Percentiles rank a stretch among this genome's conserved stretches.
phyloP scores from a whole-genome alignment of 768 basidiomycete species.

The Suillus subluteus region DNA sequence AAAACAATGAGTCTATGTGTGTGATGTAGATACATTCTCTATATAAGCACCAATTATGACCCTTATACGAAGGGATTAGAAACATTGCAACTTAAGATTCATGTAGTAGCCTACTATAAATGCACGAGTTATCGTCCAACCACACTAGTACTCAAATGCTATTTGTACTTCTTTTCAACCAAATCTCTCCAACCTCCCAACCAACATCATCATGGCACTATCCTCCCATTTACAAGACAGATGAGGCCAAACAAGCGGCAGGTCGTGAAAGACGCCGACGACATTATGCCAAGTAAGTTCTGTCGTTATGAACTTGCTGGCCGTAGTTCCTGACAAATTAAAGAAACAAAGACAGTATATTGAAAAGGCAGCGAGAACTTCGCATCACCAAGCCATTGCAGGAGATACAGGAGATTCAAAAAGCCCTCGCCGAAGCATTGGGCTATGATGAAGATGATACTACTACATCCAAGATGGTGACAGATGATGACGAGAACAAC shows the following conservation, averaged over 20 bases:
- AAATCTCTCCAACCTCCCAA: background rate
- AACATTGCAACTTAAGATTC: no score
- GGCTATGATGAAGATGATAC: background rate
- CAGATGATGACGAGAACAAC: background rate
- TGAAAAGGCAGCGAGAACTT: background rate
- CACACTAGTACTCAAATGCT: background rate
- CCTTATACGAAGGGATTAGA: background rate
- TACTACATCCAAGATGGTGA: background rate
- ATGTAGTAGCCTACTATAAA: background rate
- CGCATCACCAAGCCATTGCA: background rate
- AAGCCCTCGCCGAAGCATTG: background rate
- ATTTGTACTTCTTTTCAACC: slow-evolving; percentile 1
- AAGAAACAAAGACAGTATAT: background rate
- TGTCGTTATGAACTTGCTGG: no score
- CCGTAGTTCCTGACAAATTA: background rate
- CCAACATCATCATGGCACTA: background rate
- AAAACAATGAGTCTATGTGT: background rate
- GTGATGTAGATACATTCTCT: background rate
- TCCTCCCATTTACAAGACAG: background rate
- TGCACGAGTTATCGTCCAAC: background rate
- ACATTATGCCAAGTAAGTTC: background rate
- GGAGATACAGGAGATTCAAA: background rate
- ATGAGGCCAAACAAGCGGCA: background rate
- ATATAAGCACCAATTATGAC: background rate
- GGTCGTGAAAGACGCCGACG: background rate